Conservation (phyloP, 306 rosid species). For the Rosa multiflora region DNA sequence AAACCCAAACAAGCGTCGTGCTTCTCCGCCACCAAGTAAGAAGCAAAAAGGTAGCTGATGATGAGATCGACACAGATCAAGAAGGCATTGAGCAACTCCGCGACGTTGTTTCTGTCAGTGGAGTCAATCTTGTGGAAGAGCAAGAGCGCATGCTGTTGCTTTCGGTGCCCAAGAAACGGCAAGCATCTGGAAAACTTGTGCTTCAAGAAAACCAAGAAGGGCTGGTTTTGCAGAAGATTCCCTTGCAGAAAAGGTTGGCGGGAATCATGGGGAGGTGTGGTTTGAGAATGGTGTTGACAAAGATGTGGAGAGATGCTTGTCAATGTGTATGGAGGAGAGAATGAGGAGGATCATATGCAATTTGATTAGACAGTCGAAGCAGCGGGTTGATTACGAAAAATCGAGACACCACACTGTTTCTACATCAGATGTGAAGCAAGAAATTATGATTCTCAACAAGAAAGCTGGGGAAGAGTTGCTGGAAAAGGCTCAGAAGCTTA, state of each 20-base stretch:
- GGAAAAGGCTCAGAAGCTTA: constrained; percentile 51
- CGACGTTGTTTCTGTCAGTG: constrained; percentile 89
- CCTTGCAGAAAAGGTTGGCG: constrained; percentile 64
- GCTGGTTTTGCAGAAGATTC: constrained; percentile 65
- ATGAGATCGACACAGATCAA: constrained; percentile 36
- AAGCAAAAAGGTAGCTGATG: constrained; percentile 73
- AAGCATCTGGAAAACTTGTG: constrained; percentile 56
- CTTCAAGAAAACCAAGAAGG: constrained; percentile 72
- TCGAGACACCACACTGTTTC: constrained; percentile 56
- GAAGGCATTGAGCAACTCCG: constrained; percentile 60
- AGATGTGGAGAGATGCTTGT: constrained; percentile 79
- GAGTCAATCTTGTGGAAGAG: constrained; percentile 92
- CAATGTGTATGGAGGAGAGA: constrained; percentile 92
- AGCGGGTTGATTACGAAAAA: constrained; percentile 75
- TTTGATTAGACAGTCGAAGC: constrained; percentile 76
- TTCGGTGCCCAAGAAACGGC: constrained; percentile 76
- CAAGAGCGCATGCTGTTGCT: constrained; percentile 66
- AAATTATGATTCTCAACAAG: constrained; percentile 58
- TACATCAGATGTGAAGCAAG: constrained; percentile 70
- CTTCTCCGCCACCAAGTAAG: constrained; percentile 58
- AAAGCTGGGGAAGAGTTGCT: constrained; percentile 70
- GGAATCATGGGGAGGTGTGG: constrained; percentile 81
- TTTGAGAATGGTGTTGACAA: constrained; percentile 47
- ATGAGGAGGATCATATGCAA: constrained; percentile 73
- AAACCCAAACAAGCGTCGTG: constrained; percentile 66